phyloP scores from a whole-genome alignment of 1,139 yeast genomes.

The Taphrina flavorubra region DNA sequence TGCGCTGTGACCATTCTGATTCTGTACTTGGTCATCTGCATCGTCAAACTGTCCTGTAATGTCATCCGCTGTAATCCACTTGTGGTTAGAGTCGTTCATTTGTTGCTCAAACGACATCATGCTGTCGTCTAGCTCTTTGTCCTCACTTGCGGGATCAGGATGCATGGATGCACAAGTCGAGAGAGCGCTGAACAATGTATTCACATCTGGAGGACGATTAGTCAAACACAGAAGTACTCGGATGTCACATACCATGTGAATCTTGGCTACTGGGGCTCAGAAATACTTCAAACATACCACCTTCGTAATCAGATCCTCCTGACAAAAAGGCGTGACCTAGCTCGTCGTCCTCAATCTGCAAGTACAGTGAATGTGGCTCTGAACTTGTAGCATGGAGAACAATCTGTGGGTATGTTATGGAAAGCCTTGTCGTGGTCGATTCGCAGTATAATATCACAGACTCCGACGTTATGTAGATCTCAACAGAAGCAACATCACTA shows the following conservation, averaged over 20 bases:
- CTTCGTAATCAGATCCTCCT: background rate
- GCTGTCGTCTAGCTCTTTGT: slow-evolving; percentile 8
- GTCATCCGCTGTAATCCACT: slow-evolving; percentile 35
- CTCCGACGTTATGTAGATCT: slow-evolving; percentile 22
- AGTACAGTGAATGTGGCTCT: slow-evolving; percentile 14
- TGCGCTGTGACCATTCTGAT: background rate
- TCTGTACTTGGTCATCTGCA: background rate
- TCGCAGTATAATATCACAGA: slow-evolving; percentile 7
- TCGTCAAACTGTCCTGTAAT: slow-evolving; percentile 29
- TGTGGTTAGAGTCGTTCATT: slow-evolving; percentile 9
- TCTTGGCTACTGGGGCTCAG: background rate
- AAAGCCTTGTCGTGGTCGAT: background rate
- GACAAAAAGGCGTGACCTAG: background rate
- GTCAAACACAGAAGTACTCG: too few relatives aligned
- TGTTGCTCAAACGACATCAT: slow-evolving; percentile 5
- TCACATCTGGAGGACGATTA: background rate
- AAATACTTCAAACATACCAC: slow-evolving; percentile 17
- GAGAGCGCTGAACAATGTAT: slow-evolving; percentile 7
- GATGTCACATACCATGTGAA: background rate
- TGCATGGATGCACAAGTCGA: slow-evolving; percentile 27
- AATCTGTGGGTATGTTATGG: slow-evolving; percentile 13
- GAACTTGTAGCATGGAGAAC: slow-evolving; percentile 16
- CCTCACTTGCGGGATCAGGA: slow-evolving; percentile 12
- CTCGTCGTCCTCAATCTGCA: slow-evolving; percentile 18
- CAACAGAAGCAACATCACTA: background rate